Percentiles rank a stretch among this genome's conserved stretches.
Conservation (phyloP, 2,329 filamentous ascomycete genomes). For the Diaporthe humulicola region DNA sequence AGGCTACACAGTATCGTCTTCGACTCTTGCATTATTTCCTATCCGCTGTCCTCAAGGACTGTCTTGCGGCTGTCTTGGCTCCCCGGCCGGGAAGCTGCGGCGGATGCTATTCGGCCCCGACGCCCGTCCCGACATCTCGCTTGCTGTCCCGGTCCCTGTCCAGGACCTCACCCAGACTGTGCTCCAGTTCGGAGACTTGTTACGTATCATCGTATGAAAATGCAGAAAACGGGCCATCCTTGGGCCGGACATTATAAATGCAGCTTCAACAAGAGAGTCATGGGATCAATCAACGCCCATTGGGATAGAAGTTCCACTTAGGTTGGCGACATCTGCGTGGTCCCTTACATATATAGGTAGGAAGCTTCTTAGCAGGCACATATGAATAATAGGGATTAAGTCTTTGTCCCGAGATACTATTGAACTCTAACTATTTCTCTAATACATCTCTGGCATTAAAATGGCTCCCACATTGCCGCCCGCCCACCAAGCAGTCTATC, state of each 20-base stretch:
- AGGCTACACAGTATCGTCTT: too few species aligned
- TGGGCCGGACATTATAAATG: not conserved
- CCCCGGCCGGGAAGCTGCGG: not conserved
- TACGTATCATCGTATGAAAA: not conserved
- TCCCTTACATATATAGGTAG: not conserved
- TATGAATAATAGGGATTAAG: too few species aligned
- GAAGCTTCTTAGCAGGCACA: not conserved
- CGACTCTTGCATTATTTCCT: not conserved
- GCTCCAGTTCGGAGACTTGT: slow-evolving; percentile 12
- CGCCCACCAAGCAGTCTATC: slow-evolving; percentile 29
- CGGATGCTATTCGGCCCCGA: not conserved
- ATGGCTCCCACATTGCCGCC: slow-evolving; percentile 2
- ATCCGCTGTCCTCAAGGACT: not conserved
- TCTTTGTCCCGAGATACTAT: not conserved
- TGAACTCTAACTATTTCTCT: too few species aligned
- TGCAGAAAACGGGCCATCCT: not conserved
- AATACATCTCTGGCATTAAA: not conserved
- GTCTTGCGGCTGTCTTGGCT: not conserved
- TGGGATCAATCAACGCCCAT: too few species aligned
- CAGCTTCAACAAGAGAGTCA: not conserved
- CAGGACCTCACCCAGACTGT: not conserved
- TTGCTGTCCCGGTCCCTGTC: not conserved
- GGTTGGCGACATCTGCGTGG: not conserved
- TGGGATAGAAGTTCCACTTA: not conserved
- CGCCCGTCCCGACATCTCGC: not conserved